Evolutionary conservation across 2,329 filamentous ascomycete genomes (phyloP), one percentile per base, ranked within the genome.

Genomic region (Scolecobasidium constrictum): DNA sequence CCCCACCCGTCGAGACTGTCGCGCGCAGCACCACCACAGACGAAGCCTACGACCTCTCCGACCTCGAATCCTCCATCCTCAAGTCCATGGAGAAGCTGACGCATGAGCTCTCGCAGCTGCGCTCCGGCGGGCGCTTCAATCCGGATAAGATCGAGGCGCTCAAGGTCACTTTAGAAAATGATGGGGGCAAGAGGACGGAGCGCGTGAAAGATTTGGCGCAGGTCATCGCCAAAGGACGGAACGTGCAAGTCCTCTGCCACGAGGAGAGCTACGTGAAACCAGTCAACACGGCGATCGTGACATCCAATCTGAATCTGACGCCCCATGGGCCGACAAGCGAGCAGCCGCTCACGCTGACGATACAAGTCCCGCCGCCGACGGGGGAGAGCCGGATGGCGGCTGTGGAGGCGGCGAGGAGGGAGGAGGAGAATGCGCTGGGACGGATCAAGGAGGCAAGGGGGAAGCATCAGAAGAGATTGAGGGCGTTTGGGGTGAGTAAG

Each of bases 181-280:
- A 60, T 38, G 56, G 53, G 22, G 54, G 53, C 33, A 50, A 45
- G 17, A 75, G 71, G 46, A 72, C 60, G 2, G 66, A 73, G 38
- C 68, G 63, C 48, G 52, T 85, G 40, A 68, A 71, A 7, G 78
- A 83, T 53, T 53, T 85, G 44, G 80, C 78, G 3, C 79, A 82
- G 54, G 75, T 84, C 13, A 65, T 83, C 31, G 76, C 77, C 0
- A 78, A 79, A 52, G 78, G 78, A 9, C 61, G 78, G 43, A 68
- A 68, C 50, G 57, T 83, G 21, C 72, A 75, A 46, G 64, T 84
- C n/a, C 56, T 81, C 17, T 75, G 75, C 31, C 73, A 77, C 12
- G 81, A 84, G 53, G 71, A 76, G 52, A 50, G 74, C 68, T 71
- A 77, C 53, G 56, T 76, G 49, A 77, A 77, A 53, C 63, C 69